Conservation (phyloP, 495 filamentous ascomycete species). For the Cercophora samala region DNA sequence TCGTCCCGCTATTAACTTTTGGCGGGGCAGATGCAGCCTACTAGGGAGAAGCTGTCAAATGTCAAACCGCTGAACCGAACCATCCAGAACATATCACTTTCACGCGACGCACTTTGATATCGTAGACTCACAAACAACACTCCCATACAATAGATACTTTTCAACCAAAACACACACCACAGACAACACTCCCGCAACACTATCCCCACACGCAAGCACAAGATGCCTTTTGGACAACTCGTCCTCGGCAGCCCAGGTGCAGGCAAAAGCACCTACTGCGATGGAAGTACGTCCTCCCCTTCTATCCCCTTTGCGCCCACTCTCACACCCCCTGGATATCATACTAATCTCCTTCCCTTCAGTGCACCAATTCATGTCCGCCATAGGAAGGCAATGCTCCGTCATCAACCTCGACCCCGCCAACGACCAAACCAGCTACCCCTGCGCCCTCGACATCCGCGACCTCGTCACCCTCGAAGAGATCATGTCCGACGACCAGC, state of each 20-base stretch:
- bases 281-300: slow-evolving; percentile 62
- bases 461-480: slow-evolving; percentile 85
- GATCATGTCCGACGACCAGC: slow-evolving; percentile 85
- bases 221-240: slow-evolving; percentile 63
- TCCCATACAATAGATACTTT: too few relatives aligned
- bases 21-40: slow-evolving; percentile 12
- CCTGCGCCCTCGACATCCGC: slow-evolving; percentile 86
- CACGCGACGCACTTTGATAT: neutral
- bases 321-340: too few relatives aligned
- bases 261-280: slow-evolving; percentile 95
- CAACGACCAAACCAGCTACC: slow-evolving; percentile 79
- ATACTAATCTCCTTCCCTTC: too few relatives aligned
- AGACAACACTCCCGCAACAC: neutral
- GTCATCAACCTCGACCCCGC: slow-evolving; percentile 96
- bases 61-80: neutral
- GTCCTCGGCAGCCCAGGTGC: slow-evolving; percentile 90
- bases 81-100: neutral
- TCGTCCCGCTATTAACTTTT: neutral
- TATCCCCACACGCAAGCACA: slow-evolving; percentile 15
- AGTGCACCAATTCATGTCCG: slow-evolving; percentile 94
- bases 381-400: slow-evolving; percentile 90
- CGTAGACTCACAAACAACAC: neutral
- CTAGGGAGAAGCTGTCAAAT: neutral
- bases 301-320: neutral
- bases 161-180: neutral